Evolutionary conservation across 345 rosid genomes (phyloP).

Genomic region (Salix arbutifolia): DNA sequence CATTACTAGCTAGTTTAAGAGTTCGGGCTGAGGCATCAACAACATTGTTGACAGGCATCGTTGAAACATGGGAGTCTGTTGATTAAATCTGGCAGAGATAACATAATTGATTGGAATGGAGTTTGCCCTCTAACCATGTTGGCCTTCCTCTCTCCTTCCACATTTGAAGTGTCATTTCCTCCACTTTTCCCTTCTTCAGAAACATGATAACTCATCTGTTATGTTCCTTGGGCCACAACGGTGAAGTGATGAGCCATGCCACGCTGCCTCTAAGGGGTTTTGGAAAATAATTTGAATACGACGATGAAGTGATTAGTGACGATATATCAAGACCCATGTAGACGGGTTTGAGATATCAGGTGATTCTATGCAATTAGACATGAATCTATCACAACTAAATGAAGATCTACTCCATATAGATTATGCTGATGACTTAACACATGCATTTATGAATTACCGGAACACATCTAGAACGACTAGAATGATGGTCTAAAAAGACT

Average conservation of each 20-base stretch:
- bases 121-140: constrained; percentile 31
- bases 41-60: constrained; percentile 56
- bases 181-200: constrained; percentile 66
- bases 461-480: too few relatives aligned
- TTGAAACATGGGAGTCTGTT: constrained; percentile 52
- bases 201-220: constrained; percentile 61
- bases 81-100: constrained; percentile 61
- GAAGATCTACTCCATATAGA: too few relatives aligned
- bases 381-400: too few relatives aligned
- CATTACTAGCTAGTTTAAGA: constrained; percentile 49
- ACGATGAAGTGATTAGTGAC: constrained; percentile 45
- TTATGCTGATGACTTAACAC: too few relatives aligned
- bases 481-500: too few relatives aligned
- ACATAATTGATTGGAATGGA: constrained; percentile 65
- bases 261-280: constrained; percentile 58
- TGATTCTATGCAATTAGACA: too few relatives aligned
- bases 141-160: constrained; percentile 63
- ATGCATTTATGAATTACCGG: too few relatives aligned
- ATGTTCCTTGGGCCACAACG: constrained; percentile 61
- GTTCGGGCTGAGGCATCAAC: constrained; percentile 70
- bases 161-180: constrained; percentile 38
- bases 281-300: constrained; percentile 43
- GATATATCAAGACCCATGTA: constrained; percentile 54
- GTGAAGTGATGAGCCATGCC: constrained; percentile 52
- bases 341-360: too few relatives aligned